Conservation (phyloP, 345 rosid genomes). For the Erysimum cheiranthoides region DNA sequence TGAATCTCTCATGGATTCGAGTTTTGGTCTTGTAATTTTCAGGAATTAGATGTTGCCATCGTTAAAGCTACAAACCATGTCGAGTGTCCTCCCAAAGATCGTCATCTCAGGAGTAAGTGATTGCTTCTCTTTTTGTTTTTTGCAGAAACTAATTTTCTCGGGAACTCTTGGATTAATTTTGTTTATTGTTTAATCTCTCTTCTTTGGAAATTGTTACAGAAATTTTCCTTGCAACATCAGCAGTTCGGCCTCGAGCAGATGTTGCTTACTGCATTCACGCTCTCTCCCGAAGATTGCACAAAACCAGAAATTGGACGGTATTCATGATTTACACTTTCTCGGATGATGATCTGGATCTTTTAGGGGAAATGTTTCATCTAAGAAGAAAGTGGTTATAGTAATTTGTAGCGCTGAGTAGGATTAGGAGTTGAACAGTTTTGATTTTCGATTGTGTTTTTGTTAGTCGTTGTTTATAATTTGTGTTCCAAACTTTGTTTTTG, state of each 20-base stretch:
- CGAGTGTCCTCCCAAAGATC: conserved; percentile 86
- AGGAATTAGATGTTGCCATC: conserved; percentile 89
- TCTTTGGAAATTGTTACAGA: conserved; percentile 48
- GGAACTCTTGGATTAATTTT: conserved; percentile 8
- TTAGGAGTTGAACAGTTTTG: not conserved
- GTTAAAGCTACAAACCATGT: conserved; percentile 96
- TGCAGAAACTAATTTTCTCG: not conserved
- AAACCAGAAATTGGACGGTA: conserved; percentile 88
- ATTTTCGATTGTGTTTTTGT: not conserved
- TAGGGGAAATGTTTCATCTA: not conserved
- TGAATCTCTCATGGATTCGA: conserved; percentile 32
- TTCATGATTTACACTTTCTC: not conserved
- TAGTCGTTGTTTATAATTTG: not conserved
- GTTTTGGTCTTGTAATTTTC: conserved; percentile 23
- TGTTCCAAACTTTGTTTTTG: conserved; percentile 5
- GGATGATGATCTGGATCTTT: conserved; percentile 2
- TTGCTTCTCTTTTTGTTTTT: not conserved
- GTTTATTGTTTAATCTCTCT: not conserved
- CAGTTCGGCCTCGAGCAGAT: conserved; percentile 86
- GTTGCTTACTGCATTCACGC: conserved; percentile 89
- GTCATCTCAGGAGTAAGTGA: conserved; percentile 71
- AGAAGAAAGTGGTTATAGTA: not conserved
- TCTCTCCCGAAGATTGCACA: conserved; percentile 73
- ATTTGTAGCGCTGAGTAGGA: conserved; percentile 3
- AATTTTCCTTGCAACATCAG: conserved; percentile 73